phyloP scores from a whole-genome alignment of 2,329 filamentous ascomycete genomes.

The Ophiostoma sp. region DNA sequence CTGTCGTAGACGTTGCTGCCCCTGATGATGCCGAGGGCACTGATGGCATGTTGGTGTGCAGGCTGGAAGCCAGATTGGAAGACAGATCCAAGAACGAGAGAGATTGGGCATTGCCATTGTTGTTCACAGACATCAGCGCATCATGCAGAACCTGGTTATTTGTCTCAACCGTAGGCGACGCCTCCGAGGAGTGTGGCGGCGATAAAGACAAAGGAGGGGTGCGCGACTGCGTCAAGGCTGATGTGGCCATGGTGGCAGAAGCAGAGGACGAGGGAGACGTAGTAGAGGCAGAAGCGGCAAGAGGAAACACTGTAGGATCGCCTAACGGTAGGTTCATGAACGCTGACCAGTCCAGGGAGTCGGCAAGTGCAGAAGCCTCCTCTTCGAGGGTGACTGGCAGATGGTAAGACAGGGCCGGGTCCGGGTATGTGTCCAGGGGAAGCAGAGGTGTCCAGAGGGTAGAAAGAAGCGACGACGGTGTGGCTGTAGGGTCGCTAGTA shows the following conservation, averaged over 20 bases:
- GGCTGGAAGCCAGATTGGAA: background rate
- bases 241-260: slow-evolving; percentile 15
- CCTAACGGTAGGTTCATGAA: slow-evolving; percentile 17
- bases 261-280: background rate
- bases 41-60: background rate
- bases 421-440: background rate
- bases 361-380: background rate
- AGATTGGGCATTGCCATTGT: background rate
- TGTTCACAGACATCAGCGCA: background rate
- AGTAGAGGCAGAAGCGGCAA: background rate
- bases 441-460: slow-evolving; percentile 18
- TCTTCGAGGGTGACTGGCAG: background rate
- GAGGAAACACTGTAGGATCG: background rate
- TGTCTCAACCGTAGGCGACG: background rate
- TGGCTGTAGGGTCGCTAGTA: background rate
- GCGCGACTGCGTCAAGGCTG: slow-evolving; percentile 17
- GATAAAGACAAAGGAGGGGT: slow-evolving; percentile 14
- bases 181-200: background rate
- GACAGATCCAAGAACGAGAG: slow-evolving; percentile 12
- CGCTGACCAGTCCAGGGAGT: slow-evolving; percentile 20
- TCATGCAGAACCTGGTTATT: background rate
- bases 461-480: slow-evolving; percentile 6
- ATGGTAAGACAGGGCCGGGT: background rate
- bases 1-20: background rate
- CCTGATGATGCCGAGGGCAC: background rate